Conservation (phyloP, 2,329 filamentous ascomycete genomes). For the Madurella mycetomatis region DNA sequence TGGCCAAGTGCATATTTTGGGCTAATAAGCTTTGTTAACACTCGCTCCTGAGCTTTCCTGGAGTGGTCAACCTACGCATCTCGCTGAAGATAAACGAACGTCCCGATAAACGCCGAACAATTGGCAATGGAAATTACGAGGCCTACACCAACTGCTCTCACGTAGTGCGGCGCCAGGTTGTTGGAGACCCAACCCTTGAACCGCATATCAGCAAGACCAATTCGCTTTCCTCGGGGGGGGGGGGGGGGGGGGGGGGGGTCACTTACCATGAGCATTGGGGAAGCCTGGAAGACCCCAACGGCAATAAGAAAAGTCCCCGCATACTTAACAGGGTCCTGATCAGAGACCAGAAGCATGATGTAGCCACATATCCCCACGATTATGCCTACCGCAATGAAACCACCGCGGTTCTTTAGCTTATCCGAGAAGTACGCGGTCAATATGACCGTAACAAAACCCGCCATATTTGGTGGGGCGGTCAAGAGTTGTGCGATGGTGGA, state of each 20-base stretch:
- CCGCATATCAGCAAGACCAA: neutral
- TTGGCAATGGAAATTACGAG: constrained; percentile 39
- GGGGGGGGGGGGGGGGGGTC: neutral
- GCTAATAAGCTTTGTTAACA: constrained; percentile 23
- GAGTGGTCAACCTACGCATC: constrained; percentile 34
- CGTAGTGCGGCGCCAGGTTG: constrained; percentile 41
- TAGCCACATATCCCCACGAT: constrained; percentile 31
- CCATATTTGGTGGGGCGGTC: constrained; percentile 35
- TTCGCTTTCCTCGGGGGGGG: neutral
- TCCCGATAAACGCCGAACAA: constrained; percentile 40
- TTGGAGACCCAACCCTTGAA: constrained; percentile 38
- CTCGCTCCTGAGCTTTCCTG: neutral
- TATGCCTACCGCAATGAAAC: constrained; percentile 31
- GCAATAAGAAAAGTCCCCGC: constrained; percentile 34
- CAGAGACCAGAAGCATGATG: constrained; percentile 23
- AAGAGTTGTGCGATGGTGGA: constrained; percentile 35
- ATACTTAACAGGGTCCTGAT: constrained; percentile 31
- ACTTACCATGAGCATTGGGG: constrained; percentile 27
- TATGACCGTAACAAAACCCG: constrained; percentile 32
- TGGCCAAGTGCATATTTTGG: constrained; percentile 38
- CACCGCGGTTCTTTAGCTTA: constrained; percentile 28
- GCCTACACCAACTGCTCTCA: constrained; percentile 39
- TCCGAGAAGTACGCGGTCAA: constrained; percentile 33
- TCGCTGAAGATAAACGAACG: constrained; percentile 40
- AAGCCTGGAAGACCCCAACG: constrained; percentile 29